Evolutionary conservation across 2,329 filamentous ascomycete genomes (phyloP).

Genomic region (Trichocomaceae sp.): DNA sequence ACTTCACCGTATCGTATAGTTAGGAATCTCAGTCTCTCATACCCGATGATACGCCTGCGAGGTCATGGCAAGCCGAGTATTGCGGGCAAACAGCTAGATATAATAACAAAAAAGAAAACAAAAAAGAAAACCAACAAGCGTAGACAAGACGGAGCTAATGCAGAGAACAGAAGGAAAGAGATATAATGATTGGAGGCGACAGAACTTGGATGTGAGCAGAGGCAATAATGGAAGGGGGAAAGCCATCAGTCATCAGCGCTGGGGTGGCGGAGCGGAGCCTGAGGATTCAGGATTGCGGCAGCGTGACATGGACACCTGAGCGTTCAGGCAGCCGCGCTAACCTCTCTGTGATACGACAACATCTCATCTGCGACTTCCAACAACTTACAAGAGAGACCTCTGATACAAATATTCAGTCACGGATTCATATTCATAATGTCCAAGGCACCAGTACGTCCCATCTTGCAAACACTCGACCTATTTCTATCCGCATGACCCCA

Average conservation of each 20-base stretch:
- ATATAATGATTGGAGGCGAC: conserved; percentile 9
- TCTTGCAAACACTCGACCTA: not conserved
- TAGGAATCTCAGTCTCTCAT: conserved; percentile 16
- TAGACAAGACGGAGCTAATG: conserved; percentile 1
- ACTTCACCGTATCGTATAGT: not conserved
- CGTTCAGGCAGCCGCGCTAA: not conserved
- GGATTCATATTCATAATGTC: conserved; percentile 19
- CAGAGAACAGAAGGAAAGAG: conserved; percentile 9
- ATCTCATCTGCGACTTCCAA: not conserved
- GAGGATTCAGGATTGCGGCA: not conserved
- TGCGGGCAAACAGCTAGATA: conserved; percentile 24
- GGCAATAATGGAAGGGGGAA: conserved; percentile 9
- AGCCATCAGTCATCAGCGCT: conserved; percentile 1
- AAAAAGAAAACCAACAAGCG: conserved; percentile 9
- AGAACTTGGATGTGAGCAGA: conserved; percentile 5
- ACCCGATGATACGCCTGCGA: conserved; percentile 46
- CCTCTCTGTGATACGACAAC: too few relatives aligned
- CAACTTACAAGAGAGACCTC: not conserved
- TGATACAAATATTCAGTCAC: not conserved
- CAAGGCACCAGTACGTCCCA: conserved; percentile 23
- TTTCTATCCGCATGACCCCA: not conserved
- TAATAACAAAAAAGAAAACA: conserved; percentile 10
- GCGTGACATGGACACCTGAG: conserved; percentile 6
- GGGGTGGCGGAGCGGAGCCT: too few relatives aligned
- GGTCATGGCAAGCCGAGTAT: conserved; percentile 41